A percentile compares a stretch with the other conserved stretches of the same genome.
phyloP scores from a whole-genome alignment of 2,329 filamentous ascomycete genomes.

The Pseudocercospora fuligena region DNA sequence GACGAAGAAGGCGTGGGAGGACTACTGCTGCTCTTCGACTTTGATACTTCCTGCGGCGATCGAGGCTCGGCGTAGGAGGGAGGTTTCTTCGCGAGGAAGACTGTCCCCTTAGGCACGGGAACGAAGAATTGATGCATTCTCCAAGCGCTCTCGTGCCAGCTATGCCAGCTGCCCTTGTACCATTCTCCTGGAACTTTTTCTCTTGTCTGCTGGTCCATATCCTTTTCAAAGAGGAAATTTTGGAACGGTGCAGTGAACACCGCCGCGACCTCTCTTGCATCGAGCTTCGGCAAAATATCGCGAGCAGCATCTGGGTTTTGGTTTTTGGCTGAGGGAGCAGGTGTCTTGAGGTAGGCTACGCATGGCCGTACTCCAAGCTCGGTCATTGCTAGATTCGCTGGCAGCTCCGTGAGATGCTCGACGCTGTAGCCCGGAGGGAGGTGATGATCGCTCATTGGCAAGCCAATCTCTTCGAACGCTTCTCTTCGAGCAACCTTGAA shows the following conservation, averaged over 20 bases:
- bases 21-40: slow-evolving; percentile 6
- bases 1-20: background rate
- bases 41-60: slow-evolving; percentile 21
- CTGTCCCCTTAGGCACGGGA: slow-evolving; percentile 72
- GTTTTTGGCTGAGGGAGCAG: slow-evolving; percentile 58
- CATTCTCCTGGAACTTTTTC: slow-evolving; percentile 62
- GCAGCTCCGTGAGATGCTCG: slow-evolving; percentile 85
- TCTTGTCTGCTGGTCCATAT: slow-evolving; percentile 53
- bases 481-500: slow-evolving; percentile 87
- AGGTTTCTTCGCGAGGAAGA: slow-evolving; percentile 47
- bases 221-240: slow-evolving; percentile 72
- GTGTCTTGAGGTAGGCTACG: slow-evolving; percentile 62
- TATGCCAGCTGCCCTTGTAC: slow-evolving; percentile 84
- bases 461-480: slow-evolving; percentile 90
- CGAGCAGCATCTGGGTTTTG: slow-evolving; percentile 62
- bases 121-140: slow-evolving; percentile 91
- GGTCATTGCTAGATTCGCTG: slow-evolving; percentile 59
- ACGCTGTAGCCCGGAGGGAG: slow-evolving; percentile 80
- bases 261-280: slow-evolving; percentile 89
- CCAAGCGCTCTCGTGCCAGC: slow-evolving; percentile 81
- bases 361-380: slow-evolving; percentile 57
- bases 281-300: slow-evolving; percentile 66
- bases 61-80: slow-evolving; percentile 29
- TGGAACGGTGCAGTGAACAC: slow-evolving; percentile 90
- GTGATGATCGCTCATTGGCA: slow-evolving; percentile 71